Evolutionary conservation across 106 monocot species (phyloP).

Genomic region (Allium fistulosum): DNA sequence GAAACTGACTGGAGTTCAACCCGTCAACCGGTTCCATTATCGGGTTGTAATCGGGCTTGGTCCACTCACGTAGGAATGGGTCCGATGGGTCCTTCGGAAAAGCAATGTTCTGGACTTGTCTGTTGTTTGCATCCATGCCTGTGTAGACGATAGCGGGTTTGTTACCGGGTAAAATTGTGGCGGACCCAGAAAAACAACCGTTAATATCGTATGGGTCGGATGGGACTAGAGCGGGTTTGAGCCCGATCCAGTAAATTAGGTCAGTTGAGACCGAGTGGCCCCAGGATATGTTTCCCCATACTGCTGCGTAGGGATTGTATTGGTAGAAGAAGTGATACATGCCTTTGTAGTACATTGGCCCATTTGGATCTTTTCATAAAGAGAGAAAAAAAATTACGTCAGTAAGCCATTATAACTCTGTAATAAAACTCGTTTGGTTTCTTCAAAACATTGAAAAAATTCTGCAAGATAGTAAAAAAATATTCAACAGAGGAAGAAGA

Average conservation of each 20-base stretch:
- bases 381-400: too few relatives aligned
- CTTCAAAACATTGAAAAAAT: background rate
- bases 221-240: constrained; percentile 27
- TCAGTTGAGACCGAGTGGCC: constrained; percentile 48
- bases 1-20: constrained; percentile 7
- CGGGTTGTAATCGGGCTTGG: constrained; percentile 36
- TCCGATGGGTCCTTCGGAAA: constrained; percentile 43
- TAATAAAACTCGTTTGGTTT: background rate
- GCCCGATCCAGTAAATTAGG: constrained; percentile 44
- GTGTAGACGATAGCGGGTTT: constrained; percentile 57
- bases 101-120: constrained; percentile 52
- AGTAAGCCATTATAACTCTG: background rate
- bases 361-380: background rate
- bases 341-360: constrained; percentile 6
- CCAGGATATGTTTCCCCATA: constrained; percentile 9
- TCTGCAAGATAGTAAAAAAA: background rate
- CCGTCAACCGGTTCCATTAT: constrained; percentile 15
- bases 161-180: constrained; percentile 34
- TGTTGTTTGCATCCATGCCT: constrained; percentile 5
- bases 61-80: constrained; percentile 39
- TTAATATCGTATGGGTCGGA: constrained; percentile 33
- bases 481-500: background rate
- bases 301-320: background rate
- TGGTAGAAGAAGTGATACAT: constrained; percentile 9
- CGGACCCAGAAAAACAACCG: constrained; percentile 62